These are phyloP conservation scores for Chlorella vulgaris DNA, from an alignment of 139 green algal species.

Conservation along the genomic window DNA sequence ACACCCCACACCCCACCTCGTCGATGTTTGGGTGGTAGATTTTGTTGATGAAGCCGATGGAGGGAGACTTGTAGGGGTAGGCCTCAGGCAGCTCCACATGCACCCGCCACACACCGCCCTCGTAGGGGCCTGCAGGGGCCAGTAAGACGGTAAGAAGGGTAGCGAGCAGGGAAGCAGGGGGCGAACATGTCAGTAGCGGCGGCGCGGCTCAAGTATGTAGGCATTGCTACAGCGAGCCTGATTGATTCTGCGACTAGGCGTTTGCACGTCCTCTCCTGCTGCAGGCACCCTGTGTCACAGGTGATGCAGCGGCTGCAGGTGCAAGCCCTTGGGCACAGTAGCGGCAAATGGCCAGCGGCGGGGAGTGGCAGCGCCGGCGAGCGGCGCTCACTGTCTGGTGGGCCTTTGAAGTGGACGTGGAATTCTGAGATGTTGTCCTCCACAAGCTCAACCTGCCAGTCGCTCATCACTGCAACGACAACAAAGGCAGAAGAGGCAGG, in stretches of 20 bases:
- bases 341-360: too few relatives aligned
- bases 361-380: too few relatives aligned
- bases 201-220: too few relatives aligned
- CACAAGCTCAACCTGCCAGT: constrained; percentile 96
- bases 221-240: too few relatives aligned
- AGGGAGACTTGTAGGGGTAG: constrained; percentile 91
- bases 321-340: too few relatives aligned
- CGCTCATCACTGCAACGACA: constrained; percentile 87
- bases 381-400: constrained; percentile 84
- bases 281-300: too few relatives aligned
- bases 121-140: constrained; percentile 83
- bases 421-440: constrained; percentile 96
- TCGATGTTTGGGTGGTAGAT: constrained; percentile 99
- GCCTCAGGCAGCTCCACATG: constrained; percentile 96
- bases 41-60: constrained; percentile 97
- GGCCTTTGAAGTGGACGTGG: constrained; percentile 90
- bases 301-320: too few relatives aligned
- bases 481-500: not conserved
- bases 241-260: too few relatives aligned
- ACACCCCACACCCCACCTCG: constrained; percentile 79
- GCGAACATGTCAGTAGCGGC: not conserved
- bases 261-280: too few relatives aligned
- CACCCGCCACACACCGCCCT: constrained; percentile 94
- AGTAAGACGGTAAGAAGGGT: not conserved
- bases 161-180: not conserved